phyloP scores from a whole-genome alignment of 2,329 filamentous ascomycete genomes.

The Pestalotiopsis fici region DNA sequence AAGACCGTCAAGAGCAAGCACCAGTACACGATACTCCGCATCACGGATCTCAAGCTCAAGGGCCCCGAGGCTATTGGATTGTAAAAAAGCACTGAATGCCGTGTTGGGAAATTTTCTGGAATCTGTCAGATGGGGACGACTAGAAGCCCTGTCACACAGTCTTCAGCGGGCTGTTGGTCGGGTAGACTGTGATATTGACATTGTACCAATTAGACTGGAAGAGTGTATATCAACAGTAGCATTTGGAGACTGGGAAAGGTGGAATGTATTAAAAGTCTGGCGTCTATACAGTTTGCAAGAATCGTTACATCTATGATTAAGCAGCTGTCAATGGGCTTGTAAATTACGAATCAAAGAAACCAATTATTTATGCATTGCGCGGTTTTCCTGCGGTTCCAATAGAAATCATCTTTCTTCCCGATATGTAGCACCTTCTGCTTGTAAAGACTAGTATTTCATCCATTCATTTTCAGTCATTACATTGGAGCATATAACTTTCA shows the following conservation, averaged over 20 bases:
- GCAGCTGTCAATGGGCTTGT: not conserved
- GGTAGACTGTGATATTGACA: not conserved
- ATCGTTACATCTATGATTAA: not conserved
- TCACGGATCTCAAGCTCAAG: constrained; percentile 75
- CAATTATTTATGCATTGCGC: not conserved
- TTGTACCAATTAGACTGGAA: not conserved
- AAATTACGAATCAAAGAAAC: not conserved
- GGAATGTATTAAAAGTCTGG: not conserved
- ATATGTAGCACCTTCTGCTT: not conserved
- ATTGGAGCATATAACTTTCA: not conserved
- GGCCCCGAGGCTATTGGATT: constrained; percentile 4
- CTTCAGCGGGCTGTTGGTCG: no score
- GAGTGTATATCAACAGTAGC: not conserved
- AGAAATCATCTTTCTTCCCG: no score
- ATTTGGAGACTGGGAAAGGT: not conserved
- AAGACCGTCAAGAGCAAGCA: constrained; percentile 88
- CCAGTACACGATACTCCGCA: constrained; percentile 79
- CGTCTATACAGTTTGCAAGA: not conserved
- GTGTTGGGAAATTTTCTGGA: no score
- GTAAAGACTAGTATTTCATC: not conserved
- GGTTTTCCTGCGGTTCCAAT: not conserved
- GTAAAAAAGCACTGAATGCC: not conserved
- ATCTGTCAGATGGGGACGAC: no score
- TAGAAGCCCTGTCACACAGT: no score
- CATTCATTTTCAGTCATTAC: not conserved